phyloP scores from a whole-genome alignment of 495 filamentous ascomycete species.

The Cercophora newfieldiana region DNA sequence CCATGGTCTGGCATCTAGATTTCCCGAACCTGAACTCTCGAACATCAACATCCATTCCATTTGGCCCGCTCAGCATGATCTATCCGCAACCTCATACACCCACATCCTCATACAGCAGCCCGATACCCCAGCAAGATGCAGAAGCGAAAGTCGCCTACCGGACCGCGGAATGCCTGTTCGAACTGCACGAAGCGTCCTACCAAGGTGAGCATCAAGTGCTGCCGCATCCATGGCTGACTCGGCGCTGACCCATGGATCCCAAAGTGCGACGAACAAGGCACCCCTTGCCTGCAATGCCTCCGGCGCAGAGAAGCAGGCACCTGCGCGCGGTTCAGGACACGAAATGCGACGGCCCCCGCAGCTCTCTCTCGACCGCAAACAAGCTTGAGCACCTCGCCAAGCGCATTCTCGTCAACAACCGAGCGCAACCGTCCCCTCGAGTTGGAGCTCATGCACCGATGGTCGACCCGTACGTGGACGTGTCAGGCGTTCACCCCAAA shows the following conservation, averaged over 20 bases:
- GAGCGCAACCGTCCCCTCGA: constrained; percentile 8
- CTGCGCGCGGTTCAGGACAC: background rate
- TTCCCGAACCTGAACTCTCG: too few relatives aligned
- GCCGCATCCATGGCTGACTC: background rate
- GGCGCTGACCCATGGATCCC: background rate
- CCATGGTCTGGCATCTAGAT: too few relatives aligned
- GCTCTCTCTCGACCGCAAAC: background rate
- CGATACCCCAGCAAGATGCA: too few relatives aligned
- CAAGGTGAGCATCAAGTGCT: constrained; percentile 2
- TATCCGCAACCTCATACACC: background rate
- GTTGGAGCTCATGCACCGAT: constrained; percentile 15
- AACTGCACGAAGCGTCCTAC: constrained; percentile 9
- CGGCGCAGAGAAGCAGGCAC: background rate
- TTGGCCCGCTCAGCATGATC: too few relatives aligned
- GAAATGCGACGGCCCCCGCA: background rate
- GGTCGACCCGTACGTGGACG: constrained; percentile 9
- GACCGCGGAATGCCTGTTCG: constrained; percentile 3
- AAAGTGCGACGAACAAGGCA: constrained; percentile 14
- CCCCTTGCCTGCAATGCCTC: constrained; percentile 5
- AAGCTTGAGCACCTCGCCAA: background rate
- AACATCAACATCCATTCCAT: background rate
- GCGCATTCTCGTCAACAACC: background rate
- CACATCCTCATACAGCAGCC: background rate
- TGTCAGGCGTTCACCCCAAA: background rate
- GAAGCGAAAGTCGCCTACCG: constrained; percentile 13